A percentile compares a stretch with the other conserved stretches of the same genome.
These are phyloP conservation scores for Aspergillus pseudotamarii DNA, from an alignment of 2,329 filamentous ascomycete genomes.

Conservation along the genomic window DNA sequence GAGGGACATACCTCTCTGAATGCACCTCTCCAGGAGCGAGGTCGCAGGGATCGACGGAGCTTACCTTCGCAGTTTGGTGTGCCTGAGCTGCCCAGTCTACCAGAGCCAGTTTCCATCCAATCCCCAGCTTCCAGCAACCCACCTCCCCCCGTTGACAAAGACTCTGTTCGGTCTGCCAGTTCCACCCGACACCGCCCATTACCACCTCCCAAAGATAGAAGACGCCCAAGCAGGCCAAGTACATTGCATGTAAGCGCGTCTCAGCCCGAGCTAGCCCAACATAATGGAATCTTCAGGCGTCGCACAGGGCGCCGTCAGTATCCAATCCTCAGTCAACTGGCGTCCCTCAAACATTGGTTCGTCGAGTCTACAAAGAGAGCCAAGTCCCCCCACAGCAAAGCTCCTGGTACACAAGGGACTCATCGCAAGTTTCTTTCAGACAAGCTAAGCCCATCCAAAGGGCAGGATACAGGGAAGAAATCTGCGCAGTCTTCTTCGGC, in stretches of 20 bases:
- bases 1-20: constrained; percentile 58
- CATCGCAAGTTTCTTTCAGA: constrained; percentile 43
- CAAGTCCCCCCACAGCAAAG: constrained; percentile 55
- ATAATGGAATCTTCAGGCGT: constrained; percentile 58
- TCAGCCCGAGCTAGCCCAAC: constrained; percentile 63
- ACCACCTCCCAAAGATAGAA: constrained; percentile 84
- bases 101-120: constrained; percentile 56
- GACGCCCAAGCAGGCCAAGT: constrained; percentile 72
- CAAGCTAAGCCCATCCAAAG: constrained; percentile 43
- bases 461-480: constrained; percentile 37
- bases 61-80: constrained; percentile 64
- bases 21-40: constrained; percentile 68
- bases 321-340: constrained; percentile 67
- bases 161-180: constrained; percentile 70
- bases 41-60: constrained; percentile 76
- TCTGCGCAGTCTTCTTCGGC: constrained; percentile 25
- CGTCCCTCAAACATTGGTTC: constrained; percentile 72
- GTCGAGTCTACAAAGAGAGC: constrained; percentile 67
- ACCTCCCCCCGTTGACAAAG: constrained; percentile 75
- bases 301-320: constrained; percentile 61
- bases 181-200: constrained; percentile 77
- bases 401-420: constrained; percentile 28
- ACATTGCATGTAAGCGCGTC: constrained; percentile 82
- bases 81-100: constrained; percentile 75
- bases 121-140: constrained; percentile 45